These are phyloP conservation scores for Coemansia sp. DNA, from an alignment of 192 early-diverging fungal genomes.

Conservation along the genomic window DNA sequence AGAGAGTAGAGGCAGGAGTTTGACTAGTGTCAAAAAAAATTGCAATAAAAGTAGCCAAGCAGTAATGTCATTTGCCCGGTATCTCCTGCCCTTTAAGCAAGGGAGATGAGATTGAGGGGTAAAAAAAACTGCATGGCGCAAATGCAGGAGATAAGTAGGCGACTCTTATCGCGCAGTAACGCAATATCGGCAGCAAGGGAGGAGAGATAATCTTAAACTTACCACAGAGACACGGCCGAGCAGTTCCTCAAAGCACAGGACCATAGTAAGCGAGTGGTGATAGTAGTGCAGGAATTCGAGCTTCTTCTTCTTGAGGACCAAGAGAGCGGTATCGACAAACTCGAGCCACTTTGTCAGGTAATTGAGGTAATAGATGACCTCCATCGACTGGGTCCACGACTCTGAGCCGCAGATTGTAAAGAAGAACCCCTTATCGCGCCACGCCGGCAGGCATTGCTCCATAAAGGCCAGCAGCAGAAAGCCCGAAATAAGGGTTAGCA, in stretches of 20 bases:
- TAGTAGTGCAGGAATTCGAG: conserved; percentile 92
- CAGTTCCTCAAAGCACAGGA: conserved; percentile 83
- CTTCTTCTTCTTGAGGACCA: conserved; percentile 81
- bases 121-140: not conserved
- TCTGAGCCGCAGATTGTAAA: conserved; percentile 68
- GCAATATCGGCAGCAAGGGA: not conserved
- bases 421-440: conserved; percentile 68
- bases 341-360: conserved; percentile 94
- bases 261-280: conserved; percentile 90
- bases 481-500: conserved; percentile 72
- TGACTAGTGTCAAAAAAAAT: not conserved
- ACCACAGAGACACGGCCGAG: conserved; percentile 74
- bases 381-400: conserved; percentile 78
- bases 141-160: conserved; percentile 7
- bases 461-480: conserved; percentile 72
- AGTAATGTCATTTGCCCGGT: not conserved
- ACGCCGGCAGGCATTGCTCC: conserved; percentile 74
- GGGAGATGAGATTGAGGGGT: not conserved
- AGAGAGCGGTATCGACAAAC: conserved; percentile 83
- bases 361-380: conserved; percentile 86
- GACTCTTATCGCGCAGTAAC: conserved; percentile 8
- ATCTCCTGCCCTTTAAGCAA: not conserved
- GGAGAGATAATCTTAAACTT: conserved; percentile 38
- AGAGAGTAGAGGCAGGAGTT: too few relatives aligned
- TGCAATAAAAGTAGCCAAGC: conserved; percentile 1